phyloP scores from a whole-genome alignment of 2,329 filamentous ascomycete species.

The Microcyclospora pomicola region DNA sequence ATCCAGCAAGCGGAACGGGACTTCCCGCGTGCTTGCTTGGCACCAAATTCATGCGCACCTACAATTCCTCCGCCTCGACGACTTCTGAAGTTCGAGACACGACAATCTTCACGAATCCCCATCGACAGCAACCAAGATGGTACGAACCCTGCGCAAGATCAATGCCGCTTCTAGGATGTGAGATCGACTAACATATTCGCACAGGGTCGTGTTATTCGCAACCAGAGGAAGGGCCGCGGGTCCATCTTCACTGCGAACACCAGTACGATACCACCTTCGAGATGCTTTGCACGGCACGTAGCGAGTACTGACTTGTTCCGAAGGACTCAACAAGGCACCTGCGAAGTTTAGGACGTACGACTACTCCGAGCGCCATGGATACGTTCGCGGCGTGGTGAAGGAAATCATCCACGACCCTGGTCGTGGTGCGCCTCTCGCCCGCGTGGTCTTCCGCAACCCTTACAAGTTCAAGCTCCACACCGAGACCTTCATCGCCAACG shows the following conservation, averaged over 20 bases:
- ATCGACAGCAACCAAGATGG: constrained; percentile 9
- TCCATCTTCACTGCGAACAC: constrained; percentile 52
- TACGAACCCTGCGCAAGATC: constrained; percentile 3
- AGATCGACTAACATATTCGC: constrained; percentile 6
- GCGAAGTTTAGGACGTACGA: constrained; percentile 96
- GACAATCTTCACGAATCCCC: constrained; percentile 1
- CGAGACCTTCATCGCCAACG: constrained; percentile 99
- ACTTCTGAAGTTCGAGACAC: too few species aligned
- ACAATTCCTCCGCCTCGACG: too few species aligned
- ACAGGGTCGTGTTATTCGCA: constrained; percentile 58
- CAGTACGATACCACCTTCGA: constrained; percentile 10
- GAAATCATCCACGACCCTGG: constrained; percentile 98
- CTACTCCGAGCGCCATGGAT: constrained; percentile 67
- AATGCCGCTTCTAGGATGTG: background rate
- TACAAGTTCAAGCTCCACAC: constrained; percentile 96
- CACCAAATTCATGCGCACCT: too few species aligned
- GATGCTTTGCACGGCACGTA: constrained; percentile 11
- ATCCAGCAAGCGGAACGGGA: too few species aligned
- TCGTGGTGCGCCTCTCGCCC: constrained; percentile 93
- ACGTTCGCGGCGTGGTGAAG: constrained; percentile 94
- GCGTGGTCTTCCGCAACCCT: constrained; percentile 92
- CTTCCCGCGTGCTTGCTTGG: too few species aligned
- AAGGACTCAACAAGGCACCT: constrained; percentile 86
- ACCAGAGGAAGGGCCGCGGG: constrained; percentile 62
- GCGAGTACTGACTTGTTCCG: constrained; percentile 35